Evolutionary conservation across 2,329 filamentous ascomycete species (phyloP).

Genomic region (Daldinia eschscholtzii): DNA sequence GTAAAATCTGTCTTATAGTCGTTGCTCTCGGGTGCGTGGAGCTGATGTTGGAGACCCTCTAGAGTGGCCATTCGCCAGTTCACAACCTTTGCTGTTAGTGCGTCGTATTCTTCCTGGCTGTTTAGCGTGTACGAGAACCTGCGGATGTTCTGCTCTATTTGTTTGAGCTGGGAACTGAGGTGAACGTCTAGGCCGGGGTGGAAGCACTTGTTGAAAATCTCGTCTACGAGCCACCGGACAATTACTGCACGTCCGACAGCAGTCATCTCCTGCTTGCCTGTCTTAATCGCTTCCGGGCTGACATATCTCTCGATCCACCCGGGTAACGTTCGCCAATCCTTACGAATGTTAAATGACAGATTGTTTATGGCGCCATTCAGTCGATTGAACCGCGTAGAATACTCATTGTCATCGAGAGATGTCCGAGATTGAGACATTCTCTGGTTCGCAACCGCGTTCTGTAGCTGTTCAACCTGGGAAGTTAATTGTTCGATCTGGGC

Average conservation of each 20-base stretch:
- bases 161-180: constrained; percentile 83
- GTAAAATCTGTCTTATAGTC: constrained; percentile 78
- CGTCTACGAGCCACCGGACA: constrained; percentile 88
- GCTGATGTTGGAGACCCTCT: constrained; percentile 82
- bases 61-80: constrained; percentile 94
- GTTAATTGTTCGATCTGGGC: constrained; percentile 90
- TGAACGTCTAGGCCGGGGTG: constrained; percentile 85
- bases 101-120: constrained; percentile 89
- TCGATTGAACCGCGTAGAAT: constrained; percentile 87
- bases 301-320: constrained; percentile 83
- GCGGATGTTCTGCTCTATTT: constrained; percentile 89
- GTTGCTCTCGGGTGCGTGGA: constrained; percentile 74
- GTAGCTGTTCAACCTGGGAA: constrained; percentile 89
- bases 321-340: constrained; percentile 89
- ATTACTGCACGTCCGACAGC: constrained; percentile 91
- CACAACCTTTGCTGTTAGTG: constrained; percentile 86
- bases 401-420: constrained; percentile 95
- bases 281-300: constrained; percentile 85
- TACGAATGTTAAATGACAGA: constrained; percentile 93
- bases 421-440: constrained; percentile 94
- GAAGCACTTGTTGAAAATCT: constrained; percentile 92
- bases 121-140: constrained; percentile 78
- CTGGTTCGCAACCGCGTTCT: constrained; percentile 98
- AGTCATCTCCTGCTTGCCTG: constrained; percentile 97
- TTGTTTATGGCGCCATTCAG: constrained; percentile 96